phyloP scores from a whole-genome alignment of 139 green algal species.

The Diplosphaera chodatii region DNA sequence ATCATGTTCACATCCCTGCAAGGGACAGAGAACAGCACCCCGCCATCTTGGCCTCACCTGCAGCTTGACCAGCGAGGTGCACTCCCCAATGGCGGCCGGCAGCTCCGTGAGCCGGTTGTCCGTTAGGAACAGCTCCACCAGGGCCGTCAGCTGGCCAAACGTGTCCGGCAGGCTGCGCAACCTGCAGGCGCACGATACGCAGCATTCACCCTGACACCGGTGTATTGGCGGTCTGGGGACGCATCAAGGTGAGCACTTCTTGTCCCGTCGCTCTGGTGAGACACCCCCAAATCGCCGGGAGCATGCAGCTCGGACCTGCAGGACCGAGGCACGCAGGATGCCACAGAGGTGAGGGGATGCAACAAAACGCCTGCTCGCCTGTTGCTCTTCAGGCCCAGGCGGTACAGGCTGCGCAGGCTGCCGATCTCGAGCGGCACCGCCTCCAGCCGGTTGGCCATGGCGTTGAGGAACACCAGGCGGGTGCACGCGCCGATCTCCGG shows the following conservation, averaged over 20 bases:
- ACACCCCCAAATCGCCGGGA: no score
- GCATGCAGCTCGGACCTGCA: no score
- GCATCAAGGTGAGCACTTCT: no score
- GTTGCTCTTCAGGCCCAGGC: constrained; percentile 67
- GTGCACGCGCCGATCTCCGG: constrained; percentile 24
- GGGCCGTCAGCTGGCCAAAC: constrained; percentile 22
- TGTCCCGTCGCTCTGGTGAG: no score
- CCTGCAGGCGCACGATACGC: neutral
- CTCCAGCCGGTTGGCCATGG: constrained; percentile 35
- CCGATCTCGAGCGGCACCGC: constrained; percentile 39
- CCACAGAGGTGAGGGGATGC: no score
- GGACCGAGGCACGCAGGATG: no score
- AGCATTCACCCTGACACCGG: no score
- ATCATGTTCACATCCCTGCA: no score
- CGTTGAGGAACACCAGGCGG: constrained; percentile 40
- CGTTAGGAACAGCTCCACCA: constrained; percentile 65
- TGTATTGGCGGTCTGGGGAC: no score
- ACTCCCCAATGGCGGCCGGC: constrained; percentile 34
- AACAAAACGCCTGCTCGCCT: no score
- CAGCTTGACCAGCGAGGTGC: constrained; percentile 44
- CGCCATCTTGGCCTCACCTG: no score
- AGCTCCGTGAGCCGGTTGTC: constrained; percentile 65
- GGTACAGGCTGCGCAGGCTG: constrained; percentile 32
- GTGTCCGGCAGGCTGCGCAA: constrained; percentile 30
- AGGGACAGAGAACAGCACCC: no score